phyloP scores from a whole-genome alignment of 2,329 filamentous ascomycete species.

The Sarocladiaceae sp. region DNA sequence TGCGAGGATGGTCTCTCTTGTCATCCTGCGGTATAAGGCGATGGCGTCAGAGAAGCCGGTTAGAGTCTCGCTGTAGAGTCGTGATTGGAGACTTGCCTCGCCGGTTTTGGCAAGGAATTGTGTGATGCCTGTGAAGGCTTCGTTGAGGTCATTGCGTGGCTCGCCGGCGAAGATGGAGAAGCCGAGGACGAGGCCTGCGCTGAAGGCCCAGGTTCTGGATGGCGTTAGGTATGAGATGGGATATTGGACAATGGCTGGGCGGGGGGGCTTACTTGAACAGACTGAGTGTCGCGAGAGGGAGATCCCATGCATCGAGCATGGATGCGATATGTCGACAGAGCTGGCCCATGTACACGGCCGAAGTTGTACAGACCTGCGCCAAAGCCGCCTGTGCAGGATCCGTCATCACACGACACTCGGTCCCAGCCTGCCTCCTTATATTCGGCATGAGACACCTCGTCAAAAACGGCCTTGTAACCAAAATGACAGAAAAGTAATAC shows the following conservation, averaged over 20 bases:
- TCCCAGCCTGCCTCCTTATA: too few species aligned
- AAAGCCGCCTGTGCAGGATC: not conserved
- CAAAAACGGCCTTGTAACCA: too few species aligned
- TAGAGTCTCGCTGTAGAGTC: not conserved
- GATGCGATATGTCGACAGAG: not conserved
- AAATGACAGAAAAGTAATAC: too few species aligned
- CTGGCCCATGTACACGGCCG: not conserved
- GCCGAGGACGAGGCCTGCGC: slow-evolving; percentile 1
- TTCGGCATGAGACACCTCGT: too few species aligned
- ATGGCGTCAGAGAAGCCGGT: not conserved
- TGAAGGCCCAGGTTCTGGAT: too few species aligned
- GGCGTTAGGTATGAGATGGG: too few species aligned
- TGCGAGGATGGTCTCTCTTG: too few species aligned
- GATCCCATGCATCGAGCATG: not conserved
- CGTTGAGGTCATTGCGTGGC: not conserved
- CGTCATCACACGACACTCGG: slow-evolving; percentile 2
- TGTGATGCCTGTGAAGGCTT: slow-evolving; percentile 14
- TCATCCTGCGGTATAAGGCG: not conserved
- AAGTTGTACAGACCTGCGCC: slow-evolving; percentile 3
- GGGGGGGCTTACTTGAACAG: slow-evolving; percentile 4
- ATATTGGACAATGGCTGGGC: not conserved
- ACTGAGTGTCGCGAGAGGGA: not conserved
- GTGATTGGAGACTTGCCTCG: not conserved
- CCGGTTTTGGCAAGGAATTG: slow-evolving; percentile 5
- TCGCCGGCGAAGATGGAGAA: slow-evolving; percentile 6